Percentiles rank a stretch among this genome's conserved stretches.
Evolutionary conservation across 345 rosid species (phyloP).

Genomic region (Citrus cavaleriei): DNA sequence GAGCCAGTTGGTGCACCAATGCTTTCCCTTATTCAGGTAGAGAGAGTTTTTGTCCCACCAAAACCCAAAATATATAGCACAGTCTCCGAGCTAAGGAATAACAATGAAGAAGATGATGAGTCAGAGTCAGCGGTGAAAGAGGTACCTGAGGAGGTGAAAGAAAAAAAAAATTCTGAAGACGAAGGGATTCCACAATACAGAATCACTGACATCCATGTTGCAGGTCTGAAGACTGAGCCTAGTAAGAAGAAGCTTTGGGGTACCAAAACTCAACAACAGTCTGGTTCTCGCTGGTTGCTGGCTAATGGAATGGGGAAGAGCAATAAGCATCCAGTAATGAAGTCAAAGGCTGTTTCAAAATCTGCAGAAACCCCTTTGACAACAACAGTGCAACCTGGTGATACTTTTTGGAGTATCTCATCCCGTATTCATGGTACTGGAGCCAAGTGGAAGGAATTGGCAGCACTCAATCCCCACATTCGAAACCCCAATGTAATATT

Average conservation of each 20-base stretch:
- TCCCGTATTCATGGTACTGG: conserved; percentile 52
- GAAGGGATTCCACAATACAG: conserved; percentile 59
- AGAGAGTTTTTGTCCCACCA: conserved; percentile 85
- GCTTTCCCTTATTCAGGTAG: conserved; percentile 95
- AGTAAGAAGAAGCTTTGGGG: conserved; percentile 76
- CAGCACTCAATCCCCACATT: conserved; percentile 37
- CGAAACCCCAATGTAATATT: conserved; percentile 58
- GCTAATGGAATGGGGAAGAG: conserved; percentile 97
- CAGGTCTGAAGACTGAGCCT: conserved; percentile 71
- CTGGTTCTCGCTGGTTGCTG: conserved; percentile 90
- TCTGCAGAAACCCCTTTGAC: conserved; percentile 35
- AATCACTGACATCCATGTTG: conserved; percentile 79
- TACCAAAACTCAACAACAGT: conserved; percentile 60
- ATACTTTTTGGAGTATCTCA: conserved; percentile 84
- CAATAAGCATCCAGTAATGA: conserved; percentile 51
- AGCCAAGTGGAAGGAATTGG: conserved; percentile 63
- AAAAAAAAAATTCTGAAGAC: conserved; percentile 42
- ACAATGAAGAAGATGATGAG: conserved; percentile 49
- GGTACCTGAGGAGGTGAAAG: conserved; percentile 29
- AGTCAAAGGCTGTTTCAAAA: conserved; percentile 47
- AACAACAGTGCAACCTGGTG: conserved; percentile 55
- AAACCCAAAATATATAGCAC: conserved; percentile 72
- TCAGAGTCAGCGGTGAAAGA: conserved; percentile 22
- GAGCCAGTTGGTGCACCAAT: conserved; percentile 93
- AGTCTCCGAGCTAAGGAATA: conserved; percentile 53